Conservation (phyloP, 1,284 basidiomycete genomes). For the Apiotrichum laibachii region DNA sequence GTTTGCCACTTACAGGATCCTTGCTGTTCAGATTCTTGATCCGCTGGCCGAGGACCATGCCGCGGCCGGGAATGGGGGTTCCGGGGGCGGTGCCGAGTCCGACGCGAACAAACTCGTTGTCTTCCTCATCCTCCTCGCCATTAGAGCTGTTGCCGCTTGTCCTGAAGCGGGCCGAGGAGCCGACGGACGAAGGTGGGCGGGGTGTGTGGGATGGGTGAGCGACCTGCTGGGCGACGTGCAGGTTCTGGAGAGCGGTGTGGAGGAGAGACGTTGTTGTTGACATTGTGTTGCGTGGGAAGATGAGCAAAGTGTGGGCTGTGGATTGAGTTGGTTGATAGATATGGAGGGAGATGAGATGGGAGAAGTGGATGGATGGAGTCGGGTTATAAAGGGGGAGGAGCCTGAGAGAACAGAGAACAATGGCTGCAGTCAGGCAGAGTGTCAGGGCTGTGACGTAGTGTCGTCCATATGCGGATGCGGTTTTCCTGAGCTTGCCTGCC, state of each 20-base stretch:
- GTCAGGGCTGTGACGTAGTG: too few relatives aligned
- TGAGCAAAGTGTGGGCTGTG: not conserved
- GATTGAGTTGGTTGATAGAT: not conserved
- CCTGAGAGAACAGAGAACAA: too few relatives aligned
- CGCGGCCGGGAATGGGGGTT: conserved; percentile 36
- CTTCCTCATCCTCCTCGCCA: conserved; percentile 46
- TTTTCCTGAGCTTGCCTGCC: too few relatives aligned
- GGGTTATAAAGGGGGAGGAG: too few relatives aligned
- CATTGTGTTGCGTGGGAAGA: conserved; percentile 17
- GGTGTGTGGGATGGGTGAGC: conserved; percentile 38
- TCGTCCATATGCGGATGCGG: too few relatives aligned
- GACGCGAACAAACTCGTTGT: conserved; percentile 51
- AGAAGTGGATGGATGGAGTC: too few relatives aligned
- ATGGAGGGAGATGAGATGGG: not conserved
- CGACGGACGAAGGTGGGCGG: conserved; percentile 30
- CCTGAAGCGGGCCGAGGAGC: conserved; percentile 22
- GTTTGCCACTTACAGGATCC: conserved; percentile 42
- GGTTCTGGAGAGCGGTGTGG: conserved; percentile 50
- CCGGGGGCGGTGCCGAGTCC: conserved; percentile 46
- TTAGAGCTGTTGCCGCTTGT: conserved; percentile 13
- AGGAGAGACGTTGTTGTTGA: conserved; percentile 44
- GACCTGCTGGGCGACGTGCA: conserved; percentile 47
- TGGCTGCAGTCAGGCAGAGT: too few relatives aligned
- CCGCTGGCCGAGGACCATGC: conserved; percentile 28
- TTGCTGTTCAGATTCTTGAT: conserved; percentile 22